These are phyloP conservation scores for Phylloporus scabripes DNA, from an alignment of 768 basidiomycete species.

Conservation along the genomic window DNA sequence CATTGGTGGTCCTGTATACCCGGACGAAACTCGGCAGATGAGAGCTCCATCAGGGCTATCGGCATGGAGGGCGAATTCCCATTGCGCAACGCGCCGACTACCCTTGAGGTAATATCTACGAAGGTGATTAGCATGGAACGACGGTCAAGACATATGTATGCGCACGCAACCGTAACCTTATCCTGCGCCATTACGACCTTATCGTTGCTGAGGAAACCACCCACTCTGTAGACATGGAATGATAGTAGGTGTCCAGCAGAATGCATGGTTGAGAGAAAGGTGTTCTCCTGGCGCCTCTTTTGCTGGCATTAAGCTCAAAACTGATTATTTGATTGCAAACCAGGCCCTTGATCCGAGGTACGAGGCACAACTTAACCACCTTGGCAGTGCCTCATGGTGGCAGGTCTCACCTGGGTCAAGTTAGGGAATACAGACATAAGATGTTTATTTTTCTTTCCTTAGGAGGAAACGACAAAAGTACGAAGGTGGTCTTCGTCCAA, in stretches of 20 bases:
- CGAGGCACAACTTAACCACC: background rate
- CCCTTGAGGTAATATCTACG: slow-evolving; percentile 23
- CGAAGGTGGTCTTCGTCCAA: too few species aligned
- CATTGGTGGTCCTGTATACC: slow-evolving; percentile 17
- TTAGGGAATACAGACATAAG: background rate
- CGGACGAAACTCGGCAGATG: slow-evolving; percentile 16
- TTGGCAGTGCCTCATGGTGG: background rate
- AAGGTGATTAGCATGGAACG: background rate
- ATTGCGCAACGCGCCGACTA: slow-evolving; percentile 8
- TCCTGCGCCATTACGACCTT: slow-evolving; percentile 24
- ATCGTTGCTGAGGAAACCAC: slow-evolving; percentile 22
- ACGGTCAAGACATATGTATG: background rate
- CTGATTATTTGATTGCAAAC: background rate
- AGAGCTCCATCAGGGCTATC: slow-evolving; percentile 8
- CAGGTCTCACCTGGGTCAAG: background rate
- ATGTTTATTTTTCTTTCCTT: too few species aligned
- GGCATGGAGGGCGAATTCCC: background rate
- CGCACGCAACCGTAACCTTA: slow-evolving; percentile 18
- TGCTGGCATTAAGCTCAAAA: background rate
- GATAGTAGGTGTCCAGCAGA: slow-evolving; percentile 7
- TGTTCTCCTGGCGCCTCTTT: background rate
- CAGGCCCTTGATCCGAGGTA: background rate
- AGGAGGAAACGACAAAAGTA: too few species aligned
- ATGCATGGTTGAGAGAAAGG: background rate
- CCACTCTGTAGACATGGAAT: slow-evolving; percentile 24